Evolutionary conservation across 768 basidiomycete species (phyloP), one percentile per base, ranked within the genome.

Genomic region (Mycena polygramma): DNA sequence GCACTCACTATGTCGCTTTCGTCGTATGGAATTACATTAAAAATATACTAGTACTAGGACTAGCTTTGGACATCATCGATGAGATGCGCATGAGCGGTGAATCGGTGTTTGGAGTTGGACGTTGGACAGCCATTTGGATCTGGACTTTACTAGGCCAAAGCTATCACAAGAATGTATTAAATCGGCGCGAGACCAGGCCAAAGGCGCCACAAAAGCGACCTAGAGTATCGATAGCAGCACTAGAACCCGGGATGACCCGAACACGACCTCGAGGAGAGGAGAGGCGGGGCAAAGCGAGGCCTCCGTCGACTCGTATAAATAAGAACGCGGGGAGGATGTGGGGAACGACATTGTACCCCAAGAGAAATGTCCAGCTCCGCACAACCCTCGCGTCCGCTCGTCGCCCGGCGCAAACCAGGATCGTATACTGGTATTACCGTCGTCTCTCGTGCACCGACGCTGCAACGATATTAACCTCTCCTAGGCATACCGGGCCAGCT

Each of bases 11-110:
- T 72, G 66, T 63, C 65, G 68, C 57, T 72, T 69, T 68, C 67
- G 68, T 66, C 69, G 57, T 71, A 71, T 68, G 68, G 69, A 69
- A 73, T 67, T 69, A 73, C 72, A 72, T 69, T 73, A 68, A 68
- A 30, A 77, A 70, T 79, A 78, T 72, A 73, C 70, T 60, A 66
- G 14, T 49, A 75, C 69, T 75, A 48, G 30, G 30, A 30, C 17
- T 35, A 57, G 54, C 20, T 57, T 57, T 57, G 36, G 37, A 35
- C 37, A 9, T 10, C 11, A 57, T 57, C 36, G 37, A n/a, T n/a
- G 65, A 64, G 17, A 35, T 13, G 19, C 46, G 11, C 30, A 30
- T 30, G 30, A 30, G 30, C 30, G 30, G 30, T 30, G 30, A 30
- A 30, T 30, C 30, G 30, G 30, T 30, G 30, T 30, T 30, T 30